Percentiles rank a stretch among this genome's conserved stretches.
These are phyloP conservation scores for Arctium lappa DNA, from an alignment of 129 eudicot species.

Conservation along the genomic window DNA sequence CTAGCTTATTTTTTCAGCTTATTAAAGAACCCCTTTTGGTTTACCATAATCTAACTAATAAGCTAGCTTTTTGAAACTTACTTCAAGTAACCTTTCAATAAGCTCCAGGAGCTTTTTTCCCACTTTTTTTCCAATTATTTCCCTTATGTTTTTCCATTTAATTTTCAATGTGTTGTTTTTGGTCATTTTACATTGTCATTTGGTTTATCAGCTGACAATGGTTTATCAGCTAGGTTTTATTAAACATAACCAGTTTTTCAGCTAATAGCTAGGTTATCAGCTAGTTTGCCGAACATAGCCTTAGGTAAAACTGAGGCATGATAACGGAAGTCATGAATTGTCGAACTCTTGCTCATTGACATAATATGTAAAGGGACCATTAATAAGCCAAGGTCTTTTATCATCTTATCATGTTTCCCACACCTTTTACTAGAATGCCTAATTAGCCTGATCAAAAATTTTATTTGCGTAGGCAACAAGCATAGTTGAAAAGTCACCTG, in stretches of 20 bases:
- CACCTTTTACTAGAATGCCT: neutral
- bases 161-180: neutral
- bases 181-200: neutral
- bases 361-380: too few species aligned
- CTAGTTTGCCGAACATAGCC: too few species aligned
- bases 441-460: neutral
- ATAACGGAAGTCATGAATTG: too few species aligned
- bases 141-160: neutral
- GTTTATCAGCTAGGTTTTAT: neutral
- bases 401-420: neutral
- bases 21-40: neutral
- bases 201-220: neutral
- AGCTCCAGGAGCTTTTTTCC: neutral
- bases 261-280: too few species aligned
- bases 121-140: neutral
- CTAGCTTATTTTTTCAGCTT: neutral
- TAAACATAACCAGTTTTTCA: neutral
- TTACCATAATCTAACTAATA: neutral
- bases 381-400: too few species aligned
- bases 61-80: neutral
- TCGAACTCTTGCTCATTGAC: too few species aligned
- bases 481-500: slow-evolving; percentile 35
- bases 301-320: too few species aligned
- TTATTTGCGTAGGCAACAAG: slow-evolving; percentile 33
- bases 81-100: neutral